Percentiles rank a stretch among this genome's conserved stretches.
These are phyloP conservation scores for Coniferiporia sulphurascens DNA, from an alignment of 1,284 basidiomycete species.

Conservation along the genomic window DNA sequence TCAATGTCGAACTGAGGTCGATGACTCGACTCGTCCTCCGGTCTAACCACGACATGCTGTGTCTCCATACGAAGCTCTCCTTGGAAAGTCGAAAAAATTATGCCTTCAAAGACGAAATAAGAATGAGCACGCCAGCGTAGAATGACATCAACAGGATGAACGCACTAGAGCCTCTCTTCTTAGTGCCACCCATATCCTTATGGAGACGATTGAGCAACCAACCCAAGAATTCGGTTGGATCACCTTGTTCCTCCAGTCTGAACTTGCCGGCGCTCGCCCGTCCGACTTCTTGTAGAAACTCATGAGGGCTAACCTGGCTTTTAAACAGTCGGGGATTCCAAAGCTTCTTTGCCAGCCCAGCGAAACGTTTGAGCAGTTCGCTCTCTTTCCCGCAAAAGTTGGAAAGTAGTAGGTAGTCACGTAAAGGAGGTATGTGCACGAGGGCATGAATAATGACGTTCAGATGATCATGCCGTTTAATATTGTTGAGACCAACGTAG, in stretches of 20 bases:
- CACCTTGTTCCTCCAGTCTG: conserved; percentile 88
- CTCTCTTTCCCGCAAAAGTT: conserved; percentile 65
- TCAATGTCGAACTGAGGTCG: conserved; percentile 89
- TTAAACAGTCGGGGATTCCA: conserved; percentile 98
- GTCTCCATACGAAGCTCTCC: conserved; percentile 91
- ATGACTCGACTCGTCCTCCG: conserved; percentile 63
- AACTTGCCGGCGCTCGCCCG: conserved; percentile 86
- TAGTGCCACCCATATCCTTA: conserved; percentile 85
- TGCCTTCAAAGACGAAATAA: conserved; percentile 43
- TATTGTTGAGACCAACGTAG: conserved; percentile 96
- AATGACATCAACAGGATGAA: conserved; percentile 20
- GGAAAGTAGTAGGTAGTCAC: conserved; percentile 82
- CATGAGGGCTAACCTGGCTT: conserved; percentile 96
- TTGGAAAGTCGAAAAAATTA: conserved; percentile 92
- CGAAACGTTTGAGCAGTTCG: conserved; percentile 88
- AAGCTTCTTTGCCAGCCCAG: conserved; percentile 81
- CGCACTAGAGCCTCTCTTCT: conserved; percentile 82
- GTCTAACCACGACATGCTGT: conserved; percentile 86
- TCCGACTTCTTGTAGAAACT: conserved; percentile 95
- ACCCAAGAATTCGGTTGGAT: conserved; percentile 93
- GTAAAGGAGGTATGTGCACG: conserved; percentile 85
- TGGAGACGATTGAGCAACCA: conserved; percentile 96
- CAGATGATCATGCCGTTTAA: conserved; percentile 95
- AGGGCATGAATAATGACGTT: conserved; percentile 96
- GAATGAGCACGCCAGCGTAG: conserved; percentile 12